Evolutionary conservation across 768 basidiomycete genomes (phyloP).

Genomic region (Vishniacozyma victoriae): DNA sequence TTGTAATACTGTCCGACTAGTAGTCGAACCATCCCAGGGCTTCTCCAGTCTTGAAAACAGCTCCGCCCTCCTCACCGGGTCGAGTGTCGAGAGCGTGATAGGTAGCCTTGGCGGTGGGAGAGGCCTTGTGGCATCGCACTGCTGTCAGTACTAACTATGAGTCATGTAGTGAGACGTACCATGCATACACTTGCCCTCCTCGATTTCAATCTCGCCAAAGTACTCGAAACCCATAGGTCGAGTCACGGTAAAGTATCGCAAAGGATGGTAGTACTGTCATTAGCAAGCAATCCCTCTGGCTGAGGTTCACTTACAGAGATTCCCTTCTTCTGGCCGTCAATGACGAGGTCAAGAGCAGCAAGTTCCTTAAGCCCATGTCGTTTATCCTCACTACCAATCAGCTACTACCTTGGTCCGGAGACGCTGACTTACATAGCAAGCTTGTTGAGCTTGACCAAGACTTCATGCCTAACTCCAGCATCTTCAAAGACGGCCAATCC

Average conservation of each 20-base stretch:
- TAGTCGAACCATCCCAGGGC: slow-evolving; percentile 42
- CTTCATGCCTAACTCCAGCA: slow-evolving; percentile 33
- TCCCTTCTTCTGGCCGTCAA: slow-evolving; percentile 32
- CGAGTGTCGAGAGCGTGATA: slow-evolving; percentile 47
- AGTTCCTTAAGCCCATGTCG: slow-evolving; percentile 42
- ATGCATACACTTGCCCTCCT: slow-evolving; percentile 43
- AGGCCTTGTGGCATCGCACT: slow-evolving; percentile 39
- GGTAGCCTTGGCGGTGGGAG: slow-evolving; percentile 11
- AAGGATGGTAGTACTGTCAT: slow-evolving; percentile 39
- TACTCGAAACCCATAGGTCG: slow-evolving; percentile 40
- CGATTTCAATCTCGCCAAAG: slow-evolving; percentile 45
- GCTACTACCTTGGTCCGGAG: background rate
- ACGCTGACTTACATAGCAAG: slow-evolving; percentile 30
- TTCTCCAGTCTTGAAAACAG: slow-evolving; percentile 39
- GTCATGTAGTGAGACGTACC: slow-evolving; percentile 16
- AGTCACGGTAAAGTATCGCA: slow-evolving; percentile 37
- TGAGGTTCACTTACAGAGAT: slow-evolving; percentile 26
- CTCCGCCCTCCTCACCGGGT: slow-evolving; percentile 37
- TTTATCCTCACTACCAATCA: slow-evolving; percentile 29
- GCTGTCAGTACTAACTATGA: background rate
- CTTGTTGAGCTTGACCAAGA: slow-evolving; percentile 43
- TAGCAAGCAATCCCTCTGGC: background rate
- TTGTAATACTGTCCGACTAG: too few species aligned
- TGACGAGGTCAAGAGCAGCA: slow-evolving; percentile 29
- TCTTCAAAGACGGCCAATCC: slow-evolving; percentile 36